phyloP scores from a whole-genome alignment of 2,329 filamentous ascomycete species.

The Botryotinia convoluta region DNA sequence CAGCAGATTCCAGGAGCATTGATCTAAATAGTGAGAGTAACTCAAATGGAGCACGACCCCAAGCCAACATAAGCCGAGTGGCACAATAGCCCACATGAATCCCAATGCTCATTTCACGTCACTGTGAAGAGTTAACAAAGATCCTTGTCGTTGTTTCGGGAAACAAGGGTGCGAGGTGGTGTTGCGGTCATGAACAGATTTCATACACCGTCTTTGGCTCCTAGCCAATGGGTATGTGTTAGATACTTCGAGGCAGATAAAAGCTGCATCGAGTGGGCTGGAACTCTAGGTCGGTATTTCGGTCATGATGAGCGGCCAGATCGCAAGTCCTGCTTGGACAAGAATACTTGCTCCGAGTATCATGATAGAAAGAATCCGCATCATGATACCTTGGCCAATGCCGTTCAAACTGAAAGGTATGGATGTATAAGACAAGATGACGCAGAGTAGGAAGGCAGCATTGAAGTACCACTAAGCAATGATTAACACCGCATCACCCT shows the following conservation, averaged over 20 bases:
- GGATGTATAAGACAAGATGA: background rate
- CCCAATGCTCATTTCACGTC: background rate
- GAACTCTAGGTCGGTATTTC: background rate
- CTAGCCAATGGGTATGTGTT: background rate
- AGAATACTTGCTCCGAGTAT: background rate
- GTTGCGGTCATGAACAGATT: background rate
- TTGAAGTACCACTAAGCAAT: background rate
- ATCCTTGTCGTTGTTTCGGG: background rate
- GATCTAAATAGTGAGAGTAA: too few relatives aligned
- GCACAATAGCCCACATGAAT: background rate
- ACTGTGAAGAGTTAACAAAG: background rate
- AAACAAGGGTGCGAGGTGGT: background rate
- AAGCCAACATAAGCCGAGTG: background rate
- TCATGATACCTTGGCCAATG: fast-evolving
- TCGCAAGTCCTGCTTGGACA: background rate
- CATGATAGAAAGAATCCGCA: background rate
- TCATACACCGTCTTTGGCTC: background rate
- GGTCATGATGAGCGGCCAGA: background rate
- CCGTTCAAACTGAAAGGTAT: background rate
- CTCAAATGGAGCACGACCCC: background rate
- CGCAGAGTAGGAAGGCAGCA: background rate
- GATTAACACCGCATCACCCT: background rate
- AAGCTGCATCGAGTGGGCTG: background rate
- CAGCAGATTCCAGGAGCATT: background rate
- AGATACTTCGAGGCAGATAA: background rate